These are phyloP conservation scores for Theileria orientalis DNA, from an alignment of 169 alveolate species.

Conservation along the genomic window DNA sequence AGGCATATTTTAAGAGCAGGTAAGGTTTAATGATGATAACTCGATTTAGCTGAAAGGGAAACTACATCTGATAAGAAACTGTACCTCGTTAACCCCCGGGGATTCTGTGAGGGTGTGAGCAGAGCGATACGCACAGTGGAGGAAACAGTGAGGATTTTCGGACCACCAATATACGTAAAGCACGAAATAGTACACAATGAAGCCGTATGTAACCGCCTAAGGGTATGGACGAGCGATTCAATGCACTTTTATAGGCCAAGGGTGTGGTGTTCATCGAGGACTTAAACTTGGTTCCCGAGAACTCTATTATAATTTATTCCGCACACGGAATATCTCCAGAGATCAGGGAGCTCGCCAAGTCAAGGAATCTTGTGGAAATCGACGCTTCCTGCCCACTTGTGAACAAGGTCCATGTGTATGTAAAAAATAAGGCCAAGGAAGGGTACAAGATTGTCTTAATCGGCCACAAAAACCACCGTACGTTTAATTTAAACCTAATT, in stretches of 20 bases:
- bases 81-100: constrained; percentile 74
- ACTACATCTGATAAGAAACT: not conserved
- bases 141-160: constrained; percentile 74
- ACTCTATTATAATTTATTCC: constrained; percentile 70
- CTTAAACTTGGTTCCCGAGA: constrained; percentile 72
- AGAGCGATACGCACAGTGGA: constrained; percentile 83
- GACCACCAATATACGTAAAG: constrained; percentile 79
- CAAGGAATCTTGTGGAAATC: constrained; percentile 67
- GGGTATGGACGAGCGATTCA: constrained; percentile 39
- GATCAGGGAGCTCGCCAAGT: constrained; percentile 68
- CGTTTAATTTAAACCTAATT: too few relatives aligned
- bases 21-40: too few relatives aligned
- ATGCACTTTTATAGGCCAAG: constrained; percentile 43
- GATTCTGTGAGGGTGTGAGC: constrained; percentile 84
- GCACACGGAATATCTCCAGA: constrained; percentile 85
- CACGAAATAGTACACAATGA: constrained; percentile 85
- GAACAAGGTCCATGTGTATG: constrained; percentile 83
- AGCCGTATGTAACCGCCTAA: constrained; percentile 74
- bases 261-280: constrained; percentile 83
- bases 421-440: constrained; percentile 76
- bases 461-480: constrained; percentile 81
- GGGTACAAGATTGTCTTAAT: constrained; percentile 78
- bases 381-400: constrained; percentile 87
- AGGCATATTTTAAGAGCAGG: not conserved
- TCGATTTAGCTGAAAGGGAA: too few relatives aligned